phyloP scores from a whole-genome alignment of 495 filamentous ascomycete species.

The Neurospora sp. region DNA sequence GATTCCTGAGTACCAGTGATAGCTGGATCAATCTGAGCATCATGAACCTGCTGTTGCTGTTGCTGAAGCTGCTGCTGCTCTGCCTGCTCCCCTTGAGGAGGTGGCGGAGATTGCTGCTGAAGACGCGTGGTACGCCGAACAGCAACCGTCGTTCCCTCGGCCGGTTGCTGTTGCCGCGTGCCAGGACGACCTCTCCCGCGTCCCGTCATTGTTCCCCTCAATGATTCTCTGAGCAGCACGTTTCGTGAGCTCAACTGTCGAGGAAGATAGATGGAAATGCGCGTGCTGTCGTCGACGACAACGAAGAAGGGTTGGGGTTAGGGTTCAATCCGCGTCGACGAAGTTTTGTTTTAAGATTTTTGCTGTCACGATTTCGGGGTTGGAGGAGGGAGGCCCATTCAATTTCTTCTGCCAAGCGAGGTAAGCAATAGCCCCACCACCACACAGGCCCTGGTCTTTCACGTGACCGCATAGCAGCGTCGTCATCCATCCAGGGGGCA shows the following conservation, averaged over 20 bases:
- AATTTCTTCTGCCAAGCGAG: not conserved
- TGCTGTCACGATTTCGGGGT: not conserved
- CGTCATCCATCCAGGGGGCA: not conserved
- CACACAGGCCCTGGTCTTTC: not conserved
- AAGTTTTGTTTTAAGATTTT: constrained; percentile 19
- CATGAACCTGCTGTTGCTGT: not conserved
- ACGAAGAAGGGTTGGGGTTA: constrained; percentile 27
- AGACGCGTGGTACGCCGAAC: not conserved
- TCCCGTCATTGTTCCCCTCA: constrained; percentile 8
- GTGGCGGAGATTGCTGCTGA: constrained; percentile 9
- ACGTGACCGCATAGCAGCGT: not conserved
- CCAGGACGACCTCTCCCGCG: constrained; percentile 15
- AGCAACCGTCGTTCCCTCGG: not conserved
- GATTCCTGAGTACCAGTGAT: constrained; percentile 11
- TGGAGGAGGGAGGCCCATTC: not conserved
- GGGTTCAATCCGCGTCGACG: constrained; percentile 11
- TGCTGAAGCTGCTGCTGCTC: constrained; percentile 3
- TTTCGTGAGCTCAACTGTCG: not conserved
- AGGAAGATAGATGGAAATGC: not conserved
- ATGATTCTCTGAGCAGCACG: not conserved
- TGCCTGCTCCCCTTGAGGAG: constrained; percentile 16
- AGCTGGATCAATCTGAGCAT: constrained; percentile 15
- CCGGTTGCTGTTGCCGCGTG: constrained; percentile 7
- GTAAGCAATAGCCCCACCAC: not conserved
- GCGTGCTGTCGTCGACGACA: not conserved